Percentiles rank a stretch among this genome's conserved stretches.
Evolutionary conservation across 139 green algal species (phyloP).

Genomic region (Picochlorum sp.): DNA sequence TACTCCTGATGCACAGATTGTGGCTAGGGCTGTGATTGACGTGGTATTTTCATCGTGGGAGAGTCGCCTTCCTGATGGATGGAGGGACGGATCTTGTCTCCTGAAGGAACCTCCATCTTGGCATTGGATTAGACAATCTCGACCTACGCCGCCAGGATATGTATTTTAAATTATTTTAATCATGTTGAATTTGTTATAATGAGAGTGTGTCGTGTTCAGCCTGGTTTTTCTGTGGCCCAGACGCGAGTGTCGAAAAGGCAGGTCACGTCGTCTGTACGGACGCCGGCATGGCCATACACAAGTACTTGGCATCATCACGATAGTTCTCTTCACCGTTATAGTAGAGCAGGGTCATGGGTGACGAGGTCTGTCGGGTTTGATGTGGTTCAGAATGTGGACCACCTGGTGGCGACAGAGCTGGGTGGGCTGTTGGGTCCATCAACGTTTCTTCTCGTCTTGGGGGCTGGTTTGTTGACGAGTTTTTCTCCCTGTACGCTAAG

Average conservation of each 20-base stretch:
- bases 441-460: conserved; percentile 60
- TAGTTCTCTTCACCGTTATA: too few relatives aligned
- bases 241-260: too few relatives aligned
- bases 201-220: too few relatives aligned
- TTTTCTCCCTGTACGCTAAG: conserved; percentile 88
- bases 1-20: conserved; percentile 21
- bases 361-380: background rate
- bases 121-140: conserved; percentile 4
- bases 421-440: conserved; percentile 49
- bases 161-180: too few relatives aligned
- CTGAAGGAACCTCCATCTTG: conserved; percentile 14
- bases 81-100: background rate
- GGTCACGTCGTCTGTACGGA: too few relatives aligned
- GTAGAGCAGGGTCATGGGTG: too few relatives aligned
- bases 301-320: too few relatives aligned
- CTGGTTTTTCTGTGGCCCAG: too few relatives aligned
- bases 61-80: background rate
- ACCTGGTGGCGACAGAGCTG: conserved; percentile 35
- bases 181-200: too few relatives aligned
- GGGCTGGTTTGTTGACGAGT: conserved; percentile 81
- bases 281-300: too few relatives aligned
- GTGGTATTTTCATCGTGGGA: background rate
- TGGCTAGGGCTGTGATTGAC: conserved; percentile 19
- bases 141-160: too few relatives aligned
- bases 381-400: conserved; percentile 27